phyloP scores from a whole-genome alignment of 495 filamentous ascomycete species.

The Sphaerosporella brunnea region DNA sequence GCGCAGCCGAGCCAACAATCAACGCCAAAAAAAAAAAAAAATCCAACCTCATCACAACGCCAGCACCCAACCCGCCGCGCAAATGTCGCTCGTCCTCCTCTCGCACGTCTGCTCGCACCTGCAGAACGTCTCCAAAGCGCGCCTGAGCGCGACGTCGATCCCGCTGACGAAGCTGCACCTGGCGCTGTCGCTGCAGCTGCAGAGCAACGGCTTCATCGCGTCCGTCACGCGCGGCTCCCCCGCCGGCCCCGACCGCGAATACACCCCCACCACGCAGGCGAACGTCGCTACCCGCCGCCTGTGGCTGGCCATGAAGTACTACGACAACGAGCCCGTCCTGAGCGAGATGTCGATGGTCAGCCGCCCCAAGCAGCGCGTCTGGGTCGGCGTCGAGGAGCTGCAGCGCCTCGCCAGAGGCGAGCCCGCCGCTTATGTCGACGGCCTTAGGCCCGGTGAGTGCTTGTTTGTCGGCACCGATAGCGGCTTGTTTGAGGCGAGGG shows the following conservation, averaged over 20 bases:
- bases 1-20: too few species aligned
- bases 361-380: conserved; percentile 58
- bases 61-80: too few species aligned
- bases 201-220: conserved; percentile 64
- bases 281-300: conserved; percentile 64
- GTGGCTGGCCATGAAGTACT: conserved; percentile 92
- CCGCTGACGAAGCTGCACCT: conserved; percentile 70
- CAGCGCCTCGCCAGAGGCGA: conserved; percentile 48
- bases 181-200: conserved; percentile 53
- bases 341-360: conserved; percentile 48
- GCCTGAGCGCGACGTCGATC: conserved; percentile 72
- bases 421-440: conserved; percentile 44
- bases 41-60: too few species aligned
- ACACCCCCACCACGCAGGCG: conserved; percentile 46
- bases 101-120: conserved; percentile 76
- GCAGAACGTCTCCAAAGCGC: conserved; percentile 77
- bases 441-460: conserved; percentile 65
- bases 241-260: conserved; percentile 36
- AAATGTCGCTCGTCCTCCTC: conserved; percentile 83
- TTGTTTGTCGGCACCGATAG: conserved; percentile 61
- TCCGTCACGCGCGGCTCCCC: conserved; percentile 52
- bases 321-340: conserved; percentile 69
- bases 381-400: conserved; percentile 42
- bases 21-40: too few species aligned
- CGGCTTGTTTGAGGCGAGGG: conserved; percentile 69